Base-by-base conservation (phyloP, 371 early-diverging fungal species). In the Mucor velutinosus region DNA sequence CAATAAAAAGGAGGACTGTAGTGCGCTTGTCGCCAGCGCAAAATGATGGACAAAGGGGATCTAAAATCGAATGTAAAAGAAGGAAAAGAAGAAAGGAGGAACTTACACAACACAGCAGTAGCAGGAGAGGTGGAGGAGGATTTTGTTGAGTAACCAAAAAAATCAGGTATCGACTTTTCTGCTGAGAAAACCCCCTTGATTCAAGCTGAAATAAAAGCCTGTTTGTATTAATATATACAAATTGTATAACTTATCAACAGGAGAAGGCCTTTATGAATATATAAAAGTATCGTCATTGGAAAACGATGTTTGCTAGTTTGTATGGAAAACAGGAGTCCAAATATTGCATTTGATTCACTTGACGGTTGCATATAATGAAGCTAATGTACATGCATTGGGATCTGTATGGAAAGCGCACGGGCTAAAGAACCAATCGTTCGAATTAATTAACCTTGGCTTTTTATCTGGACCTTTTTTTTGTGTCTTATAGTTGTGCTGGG, bases 351-450 rank as follows among this genome's bases (percentile, higher is more conserved):
- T 45, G 17, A 45, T 45, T n/a, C 45, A 45, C 45, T 45, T 45
- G 6, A 19, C 1, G 45, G 19, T 45, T 45, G 45, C 45, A 45
- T 51, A 25, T 51, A 51, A 51, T 51, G 23, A 51, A 51, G 25
- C 8, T 51, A 10, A 2, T 19, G 51, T 51, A 51, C 51, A 25
- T 51, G 51, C 51, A 51, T 8, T 51, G 51, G 0, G 37, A 51
- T 23, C 51, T 45, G 45, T 45, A 45, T 53, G 58, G 57, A 58
- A 65, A 47, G 65, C 58, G 65, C 65, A 65, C 65, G 58, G 65
- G 41, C 65, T 53, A 33, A 65, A 49, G 39, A 39, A 43, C 51
- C 51, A 51, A 51, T 51, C 21, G 51, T 51, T 51, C 51, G 25
- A 51, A 23, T 51, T 51, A 51, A 51, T 51, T 51, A 23, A 51